Evolutionary conservation across 2,329 filamentous ascomycete species (phyloP).

Genomic region (Phialemonium atrogriseum): DNA sequence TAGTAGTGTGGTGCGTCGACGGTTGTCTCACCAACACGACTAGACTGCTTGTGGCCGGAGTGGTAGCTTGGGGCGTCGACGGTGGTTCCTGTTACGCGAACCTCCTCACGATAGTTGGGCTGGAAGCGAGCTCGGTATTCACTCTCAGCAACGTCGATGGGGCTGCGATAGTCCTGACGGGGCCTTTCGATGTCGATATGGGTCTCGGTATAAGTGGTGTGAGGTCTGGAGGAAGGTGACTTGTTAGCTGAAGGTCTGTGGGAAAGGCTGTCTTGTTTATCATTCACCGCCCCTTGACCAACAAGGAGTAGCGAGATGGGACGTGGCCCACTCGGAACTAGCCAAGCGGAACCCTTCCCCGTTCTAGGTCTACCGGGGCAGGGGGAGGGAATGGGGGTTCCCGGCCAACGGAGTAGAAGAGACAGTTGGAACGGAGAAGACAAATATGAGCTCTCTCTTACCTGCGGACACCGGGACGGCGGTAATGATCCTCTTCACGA

Average conservation of each 20-base stretch:
- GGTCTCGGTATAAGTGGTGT: conserved; percentile 47
- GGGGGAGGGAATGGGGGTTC: too few relatives aligned
- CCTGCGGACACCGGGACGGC: conserved; percentile 56
- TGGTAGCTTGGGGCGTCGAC: conserved; percentile 33
- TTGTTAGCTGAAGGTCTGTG: conserved; percentile 1
- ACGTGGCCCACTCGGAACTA: too few relatives aligned
- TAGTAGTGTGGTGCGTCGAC: conserved; percentile 15
- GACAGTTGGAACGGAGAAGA: too few relatives aligned
- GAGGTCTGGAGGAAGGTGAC: conserved; percentile 23
- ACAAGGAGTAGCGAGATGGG: too few relatives aligned
- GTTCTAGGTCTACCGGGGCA: too few relatives aligned
- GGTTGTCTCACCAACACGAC: conserved; percentile 19
- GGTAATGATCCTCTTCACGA: conserved; percentile 68
- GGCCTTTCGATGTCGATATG: conserved; percentile 57
- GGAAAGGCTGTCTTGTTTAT: too few relatives aligned
- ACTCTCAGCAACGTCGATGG: conserved; percentile 57
- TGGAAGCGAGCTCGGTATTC: conserved; percentile 57
- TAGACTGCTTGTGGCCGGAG: conserved; percentile 22
- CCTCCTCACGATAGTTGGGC: conserved; percentile 35
- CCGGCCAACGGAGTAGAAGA: too few relatives aligned
- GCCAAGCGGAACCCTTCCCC: too few relatives aligned
- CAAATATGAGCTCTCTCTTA: too few relatives aligned
- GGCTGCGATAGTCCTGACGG: conserved; percentile 35
- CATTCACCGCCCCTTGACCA: too few relatives aligned
- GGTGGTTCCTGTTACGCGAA: conserved; percentile 24